Conservation (phyloP, 371 early-diverging fungal species). For the Saksenaea vasiformis region DNA sequence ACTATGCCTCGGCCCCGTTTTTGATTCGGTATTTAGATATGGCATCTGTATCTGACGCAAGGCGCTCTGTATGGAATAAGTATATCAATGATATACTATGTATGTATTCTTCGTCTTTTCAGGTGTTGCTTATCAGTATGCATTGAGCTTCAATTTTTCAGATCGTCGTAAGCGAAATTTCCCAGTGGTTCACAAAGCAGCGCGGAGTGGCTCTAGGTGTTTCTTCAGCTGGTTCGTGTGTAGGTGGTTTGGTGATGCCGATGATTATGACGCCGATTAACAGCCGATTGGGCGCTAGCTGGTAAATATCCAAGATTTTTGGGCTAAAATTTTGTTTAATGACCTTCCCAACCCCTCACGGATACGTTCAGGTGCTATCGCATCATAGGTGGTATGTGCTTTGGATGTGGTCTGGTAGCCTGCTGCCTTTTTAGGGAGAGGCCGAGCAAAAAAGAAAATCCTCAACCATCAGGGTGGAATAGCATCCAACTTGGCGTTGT, state of each 20-base stretch:
- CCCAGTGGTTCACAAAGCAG: slow-evolving; percentile 69
- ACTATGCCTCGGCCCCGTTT: not conserved
- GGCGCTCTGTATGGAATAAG: slow-evolving; percentile 33
- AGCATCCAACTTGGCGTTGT: slow-evolving; percentile 17
- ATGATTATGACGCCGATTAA: slow-evolving; percentile 63
- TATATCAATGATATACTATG: slow-evolving; percentile 32
- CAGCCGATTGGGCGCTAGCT: slow-evolving; percentile 50
- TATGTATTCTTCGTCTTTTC: slow-evolving; percentile 10
- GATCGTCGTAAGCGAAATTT: slow-evolving; percentile 25
- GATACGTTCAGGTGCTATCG: slow-evolving; percentile 38
- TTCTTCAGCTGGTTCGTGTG: slow-evolving; percentile 71
- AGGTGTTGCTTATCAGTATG: not conserved
- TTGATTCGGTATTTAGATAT: slow-evolving; percentile 20
- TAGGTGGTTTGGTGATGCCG: slow-evolving; percentile 74
- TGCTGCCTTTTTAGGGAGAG: slow-evolving; percentile 7
- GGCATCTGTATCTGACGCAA: slow-evolving; percentile 39
- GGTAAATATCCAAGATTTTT: slow-evolving; percentile 28
- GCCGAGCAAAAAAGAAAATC: not conserved
- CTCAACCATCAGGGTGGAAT: slow-evolving; percentile 8
- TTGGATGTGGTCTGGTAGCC: slow-evolving; percentile 17
- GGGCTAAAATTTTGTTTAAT: not conserved
- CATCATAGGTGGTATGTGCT: slow-evolving; percentile 17
- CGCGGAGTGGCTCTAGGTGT: slow-evolving; percentile 77
- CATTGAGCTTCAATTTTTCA: slow-evolving; percentile 4
- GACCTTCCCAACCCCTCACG: no score